A percentile compares a stretch with the other conserved stretches of the same genome.
Evolutionary conservation across 345 rosid genomes (phyloP).

Genomic region (Eucalyptus grandis): DNA sequence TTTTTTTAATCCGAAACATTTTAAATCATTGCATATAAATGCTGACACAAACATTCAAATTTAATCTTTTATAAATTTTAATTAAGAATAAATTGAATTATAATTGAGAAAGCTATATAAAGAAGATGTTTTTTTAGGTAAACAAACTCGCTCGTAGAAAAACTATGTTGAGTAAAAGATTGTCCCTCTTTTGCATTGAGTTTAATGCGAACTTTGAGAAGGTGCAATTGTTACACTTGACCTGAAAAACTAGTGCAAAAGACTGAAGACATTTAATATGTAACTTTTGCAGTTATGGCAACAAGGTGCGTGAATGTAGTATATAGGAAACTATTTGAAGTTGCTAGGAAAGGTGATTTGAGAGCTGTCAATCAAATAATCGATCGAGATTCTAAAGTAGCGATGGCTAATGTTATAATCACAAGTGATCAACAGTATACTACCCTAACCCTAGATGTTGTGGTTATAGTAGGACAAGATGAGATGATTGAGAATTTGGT

Average conservation of each 20-base stretch:
- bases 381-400: rapidly evolving
- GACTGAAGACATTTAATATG: background rate
- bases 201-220: background rate
- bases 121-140: background rate
- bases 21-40: too few relatives aligned
- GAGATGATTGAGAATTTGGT: background rate
- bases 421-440: background rate
- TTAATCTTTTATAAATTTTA: background rate
- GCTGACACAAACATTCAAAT: background rate
- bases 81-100: background rate
- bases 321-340: rapidly evolving
- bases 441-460: background rate
- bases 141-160: background rate
- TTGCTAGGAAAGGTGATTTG: rapidly evolving
- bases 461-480: background rate
- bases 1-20: background rate
- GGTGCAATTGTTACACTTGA: background rate
- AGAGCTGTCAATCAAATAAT: background rate
- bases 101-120: background rate
- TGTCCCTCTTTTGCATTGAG: background rate
- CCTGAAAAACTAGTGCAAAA: background rate
- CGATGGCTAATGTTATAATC: background rate
- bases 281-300: background rate
- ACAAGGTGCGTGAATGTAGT: background rate
- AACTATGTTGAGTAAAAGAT: background rate